Evolutionary conservation across 306 rosid genomes (phyloP).

Genomic region (Hippophae rhamnoides): DNA sequence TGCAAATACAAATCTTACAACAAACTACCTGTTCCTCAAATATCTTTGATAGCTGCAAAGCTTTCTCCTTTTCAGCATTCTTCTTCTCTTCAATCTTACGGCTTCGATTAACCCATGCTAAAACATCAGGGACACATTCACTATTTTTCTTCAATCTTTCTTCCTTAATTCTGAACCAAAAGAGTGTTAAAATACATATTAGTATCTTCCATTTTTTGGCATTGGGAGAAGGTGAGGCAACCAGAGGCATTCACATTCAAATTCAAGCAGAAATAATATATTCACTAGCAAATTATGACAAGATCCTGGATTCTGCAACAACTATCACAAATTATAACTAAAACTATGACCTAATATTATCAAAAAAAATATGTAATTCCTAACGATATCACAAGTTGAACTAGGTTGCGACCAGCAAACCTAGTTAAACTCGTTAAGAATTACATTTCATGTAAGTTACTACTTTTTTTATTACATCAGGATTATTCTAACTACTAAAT

Average conservation of each 20-base stretch:
- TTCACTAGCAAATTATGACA: background rate
- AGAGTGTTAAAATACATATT: background rate
- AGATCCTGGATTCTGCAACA: background rate
- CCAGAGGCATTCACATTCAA: constrained; percentile 1
- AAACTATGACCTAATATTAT: no score
- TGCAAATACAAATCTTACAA: background rate
- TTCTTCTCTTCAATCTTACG: constrained; percentile 64
- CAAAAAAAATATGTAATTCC: no score
- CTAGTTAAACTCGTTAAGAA: no score
- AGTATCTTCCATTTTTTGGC: constrained; percentile 1
- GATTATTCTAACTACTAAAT: no score
- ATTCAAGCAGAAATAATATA: background rate
- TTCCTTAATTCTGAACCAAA: constrained; percentile 62
- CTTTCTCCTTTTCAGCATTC: constrained; percentile 54
- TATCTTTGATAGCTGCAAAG: constrained; percentile 65
- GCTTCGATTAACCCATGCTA: constrained; percentile 71
- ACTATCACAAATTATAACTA: background rate
- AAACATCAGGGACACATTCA: constrained; percentile 58
- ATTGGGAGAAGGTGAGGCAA: background rate
- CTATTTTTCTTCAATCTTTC: constrained; percentile 59
- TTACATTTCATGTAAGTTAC: no score
- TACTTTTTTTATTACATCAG: no score
- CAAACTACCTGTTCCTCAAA: constrained; percentile 84
- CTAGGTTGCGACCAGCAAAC: no score
- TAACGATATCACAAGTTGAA: no score